These are phyloP conservation scores for Fusarium paranaense DNA, from an alignment of 2,329 filamentous ascomycete genomes.

Conservation along the genomic window DNA sequence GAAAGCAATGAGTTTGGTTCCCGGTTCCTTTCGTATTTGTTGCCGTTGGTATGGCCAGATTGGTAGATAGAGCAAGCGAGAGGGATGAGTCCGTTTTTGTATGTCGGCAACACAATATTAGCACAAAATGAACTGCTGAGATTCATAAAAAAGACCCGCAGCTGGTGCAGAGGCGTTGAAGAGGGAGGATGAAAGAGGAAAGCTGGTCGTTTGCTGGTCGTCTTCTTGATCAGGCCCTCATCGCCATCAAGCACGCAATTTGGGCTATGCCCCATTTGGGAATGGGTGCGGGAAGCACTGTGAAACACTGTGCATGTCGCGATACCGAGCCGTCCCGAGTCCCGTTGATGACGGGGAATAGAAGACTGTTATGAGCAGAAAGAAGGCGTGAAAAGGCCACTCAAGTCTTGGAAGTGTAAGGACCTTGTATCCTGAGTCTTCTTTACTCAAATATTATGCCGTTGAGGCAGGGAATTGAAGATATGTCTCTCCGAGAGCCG, in stretches of 20 bases:
- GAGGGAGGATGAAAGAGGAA: conserved; percentile 33
- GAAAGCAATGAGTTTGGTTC: conserved; percentile 6
- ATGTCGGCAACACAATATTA: conserved; percentile 26
- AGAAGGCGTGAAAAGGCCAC: not conserved
- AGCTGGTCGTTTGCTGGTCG: conserved; percentile 11
- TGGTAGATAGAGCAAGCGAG: conserved; percentile 10
- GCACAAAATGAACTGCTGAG: conserved; percentile 32
- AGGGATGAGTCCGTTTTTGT: not conserved
- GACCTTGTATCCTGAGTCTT: not conserved
- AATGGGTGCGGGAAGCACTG: conserved; percentile 10
- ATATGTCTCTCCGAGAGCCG: conserved; percentile 26
- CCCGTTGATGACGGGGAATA: conserved; percentile 13
- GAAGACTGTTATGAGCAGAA: not conserved
- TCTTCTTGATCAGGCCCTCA: conserved; percentile 15
- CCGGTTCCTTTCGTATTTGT: conserved; percentile 9
- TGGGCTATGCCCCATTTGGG: conserved; percentile 25
- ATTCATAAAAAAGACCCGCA: conserved; percentile 32
- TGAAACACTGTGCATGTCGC: conserved; percentile 6
- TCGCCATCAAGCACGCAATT: conserved; percentile 36
- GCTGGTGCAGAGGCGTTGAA: conserved; percentile 22
- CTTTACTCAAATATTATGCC: not conserved
- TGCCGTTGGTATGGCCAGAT: conserved; percentile 6
- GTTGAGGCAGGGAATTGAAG: too few relatives aligned
- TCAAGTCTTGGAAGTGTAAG: not conserved
- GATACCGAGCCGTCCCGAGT: conserved; percentile 33